phyloP scores from a whole-genome alignment of 371 early-diverging fungal species.

The Smittium culicis region DNA sequence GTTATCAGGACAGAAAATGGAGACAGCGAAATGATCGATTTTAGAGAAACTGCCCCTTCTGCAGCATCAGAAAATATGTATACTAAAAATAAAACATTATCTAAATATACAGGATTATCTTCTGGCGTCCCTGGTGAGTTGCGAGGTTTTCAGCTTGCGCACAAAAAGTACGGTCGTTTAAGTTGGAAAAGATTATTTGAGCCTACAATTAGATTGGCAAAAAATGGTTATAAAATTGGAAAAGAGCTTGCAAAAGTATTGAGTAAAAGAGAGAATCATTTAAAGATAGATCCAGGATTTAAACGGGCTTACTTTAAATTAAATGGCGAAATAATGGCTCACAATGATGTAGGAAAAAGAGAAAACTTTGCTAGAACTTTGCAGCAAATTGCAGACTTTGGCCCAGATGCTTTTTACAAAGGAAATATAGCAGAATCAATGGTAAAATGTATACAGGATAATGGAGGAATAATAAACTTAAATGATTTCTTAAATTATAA shows the following conservation, averaged over 20 bases:
- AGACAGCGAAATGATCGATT: constrained; percentile 40
- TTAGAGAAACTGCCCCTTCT: constrained; percentile 82
- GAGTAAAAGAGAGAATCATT: background rate
- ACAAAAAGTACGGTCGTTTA: constrained; percentile 57
- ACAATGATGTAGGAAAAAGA: constrained; percentile 62
- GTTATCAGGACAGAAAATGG: constrained; percentile 60
- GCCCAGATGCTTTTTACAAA: constrained; percentile 72
- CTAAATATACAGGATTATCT: constrained; percentile 62
- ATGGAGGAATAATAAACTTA: constrained; percentile 70
- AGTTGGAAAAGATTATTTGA: constrained; percentile 75
- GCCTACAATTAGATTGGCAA: constrained; percentile 62
- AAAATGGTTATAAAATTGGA: constrained; percentile 45
- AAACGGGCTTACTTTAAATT: constrained; percentile 41
- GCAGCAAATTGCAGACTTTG: constrained; percentile 60
- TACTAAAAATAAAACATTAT: constrained; percentile 39
- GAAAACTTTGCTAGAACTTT: constrained; percentile 67
- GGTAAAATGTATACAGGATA: constrained; percentile 44
- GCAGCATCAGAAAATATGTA: constrained; percentile 63
- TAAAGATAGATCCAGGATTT: background rate
- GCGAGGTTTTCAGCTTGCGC: constrained; percentile 70
- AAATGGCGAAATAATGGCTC: constrained; percentile 40
- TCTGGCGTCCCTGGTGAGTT: constrained; percentile 91
- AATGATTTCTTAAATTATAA: constrained; percentile 66
- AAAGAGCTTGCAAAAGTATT: background rate
- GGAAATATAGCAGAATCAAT: constrained; percentile 69